Percentiles rank a stretch among this genome's conserved stretches.
Conservation (phyloP, 2,329 filamentous ascomycete species). For the Trichoderma sp. region DNA sequence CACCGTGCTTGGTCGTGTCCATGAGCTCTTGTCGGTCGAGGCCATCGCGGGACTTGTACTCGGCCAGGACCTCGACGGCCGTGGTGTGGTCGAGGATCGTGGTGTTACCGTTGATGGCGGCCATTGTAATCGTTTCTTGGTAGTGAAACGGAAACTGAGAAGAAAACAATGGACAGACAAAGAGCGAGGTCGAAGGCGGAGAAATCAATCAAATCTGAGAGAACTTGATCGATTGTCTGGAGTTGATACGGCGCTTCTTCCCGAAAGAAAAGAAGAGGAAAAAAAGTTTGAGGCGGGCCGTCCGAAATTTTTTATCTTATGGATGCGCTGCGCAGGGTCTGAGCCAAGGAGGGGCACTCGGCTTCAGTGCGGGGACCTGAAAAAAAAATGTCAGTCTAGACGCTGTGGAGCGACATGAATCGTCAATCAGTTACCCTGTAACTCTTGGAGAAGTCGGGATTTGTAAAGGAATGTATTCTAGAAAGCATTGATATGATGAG, state of each 20-base stretch:
- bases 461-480: too few relatives aligned
- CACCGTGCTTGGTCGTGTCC: conserved; percentile 88
- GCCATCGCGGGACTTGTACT: conserved; percentile 81
- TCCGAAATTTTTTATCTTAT: conserved; percentile 47
- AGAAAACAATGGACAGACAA: conserved; percentile 36
- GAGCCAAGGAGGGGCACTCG: conserved; percentile 25
- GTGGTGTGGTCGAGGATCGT: conserved; percentile 71
- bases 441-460: too few relatives aligned
- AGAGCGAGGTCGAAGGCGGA: conserved; percentile 48
- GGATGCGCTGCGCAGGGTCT: conserved; percentile 12
- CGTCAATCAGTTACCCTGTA: too few relatives aligned
- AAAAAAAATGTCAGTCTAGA: too few relatives aligned
- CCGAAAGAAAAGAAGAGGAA: conserved; percentile 51
- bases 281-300: conserved; percentile 41
- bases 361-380: too few relatives aligned
- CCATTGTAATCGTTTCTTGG: conserved; percentile 58
- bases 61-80: conserved; percentile 78
- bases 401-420: too few relatives aligned
- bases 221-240: conserved; percentile 40
- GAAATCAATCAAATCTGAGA: conserved; percentile 39
- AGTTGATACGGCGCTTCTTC: conserved; percentile 54
- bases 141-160: background rate
- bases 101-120: conserved; percentile 57
- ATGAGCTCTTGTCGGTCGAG: conserved; percentile 84
- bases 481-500: too few relatives aligned